phyloP scores from a whole-genome alignment of 2,329 filamentous ascomycete genomes.

The Orbilia brochopaga region DNA sequence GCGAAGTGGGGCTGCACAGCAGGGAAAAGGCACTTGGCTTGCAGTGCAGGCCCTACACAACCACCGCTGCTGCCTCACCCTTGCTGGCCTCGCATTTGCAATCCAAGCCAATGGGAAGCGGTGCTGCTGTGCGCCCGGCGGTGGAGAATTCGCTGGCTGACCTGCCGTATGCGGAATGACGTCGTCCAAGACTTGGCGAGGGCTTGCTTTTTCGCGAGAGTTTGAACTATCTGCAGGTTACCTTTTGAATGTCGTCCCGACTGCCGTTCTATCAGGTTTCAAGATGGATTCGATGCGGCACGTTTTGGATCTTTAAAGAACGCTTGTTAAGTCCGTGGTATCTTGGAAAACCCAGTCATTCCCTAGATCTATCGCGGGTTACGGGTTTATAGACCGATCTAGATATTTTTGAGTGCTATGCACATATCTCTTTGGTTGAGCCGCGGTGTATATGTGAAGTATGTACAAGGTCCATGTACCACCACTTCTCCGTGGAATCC shows the following conservation, averaged over 20 bases:
- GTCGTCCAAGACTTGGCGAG: background rate
- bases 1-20: background rate
- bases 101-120: background rate
- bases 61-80: background rate
- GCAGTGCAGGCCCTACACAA: background rate
- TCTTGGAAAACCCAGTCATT: too few species aligned
- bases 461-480: too few species aligned
- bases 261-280: too few species aligned
- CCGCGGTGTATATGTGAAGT: too few species aligned
- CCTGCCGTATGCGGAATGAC: background rate
- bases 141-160: background rate
- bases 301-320: too few species aligned
- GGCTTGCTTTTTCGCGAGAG: background rate
- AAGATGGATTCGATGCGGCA: too few species aligned
- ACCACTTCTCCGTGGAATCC: too few species aligned
- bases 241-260: too few species aligned
- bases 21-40: too few species aligned
- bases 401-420: background rate
- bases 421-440: too few species aligned
- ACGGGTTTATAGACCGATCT: background rate
- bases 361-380: too few species aligned
- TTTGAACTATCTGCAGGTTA: background rate
- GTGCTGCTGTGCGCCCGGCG: background rate
- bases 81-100: background rate
- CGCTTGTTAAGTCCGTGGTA: too few species aligned